phyloP scores from a whole-genome alignment of 805 yeast genomes.

The Candida mattraensis region DNA sequence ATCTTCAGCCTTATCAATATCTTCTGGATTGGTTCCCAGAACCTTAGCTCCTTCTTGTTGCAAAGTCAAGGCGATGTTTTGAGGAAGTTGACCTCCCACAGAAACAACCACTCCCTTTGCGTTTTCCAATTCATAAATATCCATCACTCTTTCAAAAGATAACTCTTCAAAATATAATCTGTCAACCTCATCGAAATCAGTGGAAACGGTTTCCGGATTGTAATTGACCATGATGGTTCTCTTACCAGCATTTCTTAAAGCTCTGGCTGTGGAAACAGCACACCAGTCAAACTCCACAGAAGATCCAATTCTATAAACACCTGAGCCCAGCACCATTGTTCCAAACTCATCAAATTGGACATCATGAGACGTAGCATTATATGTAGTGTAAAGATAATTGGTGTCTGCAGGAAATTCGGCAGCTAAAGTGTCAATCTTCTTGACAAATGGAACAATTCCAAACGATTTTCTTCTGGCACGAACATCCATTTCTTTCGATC shows the following conservation, averaged over 20 bases:
- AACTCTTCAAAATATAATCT: conserved; percentile 95
- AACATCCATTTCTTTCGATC: conserved; percentile 73
- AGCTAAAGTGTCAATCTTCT: conserved; percentile 95
- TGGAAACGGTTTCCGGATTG: conserved; percentile 97
- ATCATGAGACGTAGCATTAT: conserved; percentile 86
- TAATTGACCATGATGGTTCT: conserved; percentile 95
- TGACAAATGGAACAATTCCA: conserved; percentile 88
- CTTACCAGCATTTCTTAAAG: conserved; percentile 82
- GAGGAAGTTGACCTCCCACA: conserved; percentile 98
- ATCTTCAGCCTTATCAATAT: conserved; percentile 96
- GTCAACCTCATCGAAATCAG: conserved; percentile 98
- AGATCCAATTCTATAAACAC: conserved; percentile 98
- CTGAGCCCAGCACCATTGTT: conserved; percentile 95
- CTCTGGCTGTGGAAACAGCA: conserved; percentile 95
- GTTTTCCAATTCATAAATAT: conserved; percentile 89
- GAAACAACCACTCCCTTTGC: conserved; percentile 92
- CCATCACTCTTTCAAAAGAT: conserved; percentile 94
- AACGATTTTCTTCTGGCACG: conserved; percentile 77
- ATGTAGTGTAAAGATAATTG: conserved; percentile 92
- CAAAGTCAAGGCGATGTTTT: conserved; percentile 86
- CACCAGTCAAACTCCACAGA: conserved; percentile 99
- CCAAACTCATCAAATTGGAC: conserved; percentile 86
- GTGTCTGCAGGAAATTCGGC: conserved; percentile 99
- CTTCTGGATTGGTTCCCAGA: conserved; percentile 91
- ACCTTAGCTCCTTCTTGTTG: conserved; percentile 84